phyloP scores from a whole-genome alignment of 2,329 filamentous ascomycete species.

The Penicillium sp. region DNA sequence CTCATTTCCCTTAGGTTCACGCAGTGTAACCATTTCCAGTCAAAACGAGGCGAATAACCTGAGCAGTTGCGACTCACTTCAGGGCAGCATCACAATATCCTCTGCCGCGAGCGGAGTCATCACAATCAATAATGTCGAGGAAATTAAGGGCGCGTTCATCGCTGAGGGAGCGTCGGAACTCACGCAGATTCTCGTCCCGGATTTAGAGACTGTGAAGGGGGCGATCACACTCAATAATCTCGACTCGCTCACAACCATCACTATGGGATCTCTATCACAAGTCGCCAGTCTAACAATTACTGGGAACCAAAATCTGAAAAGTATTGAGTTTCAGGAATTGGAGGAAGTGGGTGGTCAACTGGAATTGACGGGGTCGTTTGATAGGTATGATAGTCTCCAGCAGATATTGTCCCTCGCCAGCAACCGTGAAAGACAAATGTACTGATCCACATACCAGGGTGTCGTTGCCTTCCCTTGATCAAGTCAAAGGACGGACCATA shows the following conservation, averaged over 20 bases:
- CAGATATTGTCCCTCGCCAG: background rate
- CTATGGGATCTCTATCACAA: constrained; percentile 18
- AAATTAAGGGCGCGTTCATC: constrained; percentile 27
- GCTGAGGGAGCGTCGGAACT: constrained; percentile 18
- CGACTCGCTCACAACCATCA: constrained; percentile 19
- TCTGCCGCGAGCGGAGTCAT: constrained; percentile 41
- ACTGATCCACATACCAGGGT: constrained; percentile 16
- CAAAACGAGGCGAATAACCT: constrained; percentile 33
- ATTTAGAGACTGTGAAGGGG: constrained; percentile 23
- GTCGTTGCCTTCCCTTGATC: constrained; percentile 25
- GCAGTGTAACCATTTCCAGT: constrained; percentile 45
- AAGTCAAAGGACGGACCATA: constrained; percentile 22
- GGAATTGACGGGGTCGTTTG: constrained; percentile 24
- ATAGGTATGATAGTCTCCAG: constrained; percentile 14
- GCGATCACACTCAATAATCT: constrained; percentile 22
- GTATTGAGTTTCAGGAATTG: constrained; percentile 22
- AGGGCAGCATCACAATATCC: constrained; percentile 41
- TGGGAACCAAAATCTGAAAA: constrained; percentile 23
- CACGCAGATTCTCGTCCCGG: constrained; percentile 16
- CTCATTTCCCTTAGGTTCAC: constrained; percentile 37
- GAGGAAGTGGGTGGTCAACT: constrained; percentile 27
- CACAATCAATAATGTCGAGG: constrained; percentile 40
- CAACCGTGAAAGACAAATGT: background rate
- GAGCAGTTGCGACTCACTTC: constrained; percentile 40
- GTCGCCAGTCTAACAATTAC: constrained; percentile 22